These are phyloP conservation scores for Pseudoperonospora humuli DNA, from an alignment of 352 stramenopile genomes.

Conservation along the genomic window DNA sequence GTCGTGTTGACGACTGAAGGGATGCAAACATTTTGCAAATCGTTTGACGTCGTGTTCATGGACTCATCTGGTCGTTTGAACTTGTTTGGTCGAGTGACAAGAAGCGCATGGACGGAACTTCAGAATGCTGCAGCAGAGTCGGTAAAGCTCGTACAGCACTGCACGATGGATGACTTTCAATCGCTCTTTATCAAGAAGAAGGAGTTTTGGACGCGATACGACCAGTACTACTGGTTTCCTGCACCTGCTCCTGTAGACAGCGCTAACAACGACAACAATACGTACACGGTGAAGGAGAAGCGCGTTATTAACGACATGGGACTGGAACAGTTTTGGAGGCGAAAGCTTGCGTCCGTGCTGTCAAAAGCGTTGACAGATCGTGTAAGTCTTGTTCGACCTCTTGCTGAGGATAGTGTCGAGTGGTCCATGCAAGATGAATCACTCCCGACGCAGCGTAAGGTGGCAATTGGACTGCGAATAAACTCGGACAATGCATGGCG, in stretches of 20 bases:
- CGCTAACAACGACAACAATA: conserved; percentile 44
- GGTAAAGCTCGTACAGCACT: conserved; percentile 48
- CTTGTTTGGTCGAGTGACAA: conserved; percentile 57
- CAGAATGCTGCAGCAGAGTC: conserved; percentile 57
- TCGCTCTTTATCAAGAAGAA: conserved; percentile 77
- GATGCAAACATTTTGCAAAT: conserved; percentile 51
- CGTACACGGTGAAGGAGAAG: conserved; percentile 64
- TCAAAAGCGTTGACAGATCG: conserved; percentile 56
- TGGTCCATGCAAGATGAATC: conserved; percentile 41
- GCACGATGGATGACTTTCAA: conserved; percentile 68
- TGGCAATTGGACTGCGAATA: conserved; percentile 78
- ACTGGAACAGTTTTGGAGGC: conserved; percentile 61
- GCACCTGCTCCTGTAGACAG: conserved; percentile 41
- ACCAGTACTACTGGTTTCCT: conserved; percentile 83
- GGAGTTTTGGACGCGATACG: conserved; percentile 76
- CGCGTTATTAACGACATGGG: conserved; percentile 64
- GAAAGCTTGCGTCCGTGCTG: conserved; percentile 44
- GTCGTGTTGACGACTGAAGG: conserved; percentile 61
- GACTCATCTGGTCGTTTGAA: conserved; percentile 72
- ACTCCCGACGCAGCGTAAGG: conserved; percentile 37
- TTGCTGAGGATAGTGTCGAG: conserved; percentile 33
- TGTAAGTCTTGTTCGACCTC: conserved; percentile 49
- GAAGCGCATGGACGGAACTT: conserved; percentile 62
- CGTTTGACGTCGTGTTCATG: conserved; percentile 72
- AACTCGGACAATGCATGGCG: conserved; percentile 66